Evolutionary conservation across 371 early-diverging fungal species (phyloP), one percentile per base, ranked within the genome.

Genomic region (Mucor irregularis): DNA sequence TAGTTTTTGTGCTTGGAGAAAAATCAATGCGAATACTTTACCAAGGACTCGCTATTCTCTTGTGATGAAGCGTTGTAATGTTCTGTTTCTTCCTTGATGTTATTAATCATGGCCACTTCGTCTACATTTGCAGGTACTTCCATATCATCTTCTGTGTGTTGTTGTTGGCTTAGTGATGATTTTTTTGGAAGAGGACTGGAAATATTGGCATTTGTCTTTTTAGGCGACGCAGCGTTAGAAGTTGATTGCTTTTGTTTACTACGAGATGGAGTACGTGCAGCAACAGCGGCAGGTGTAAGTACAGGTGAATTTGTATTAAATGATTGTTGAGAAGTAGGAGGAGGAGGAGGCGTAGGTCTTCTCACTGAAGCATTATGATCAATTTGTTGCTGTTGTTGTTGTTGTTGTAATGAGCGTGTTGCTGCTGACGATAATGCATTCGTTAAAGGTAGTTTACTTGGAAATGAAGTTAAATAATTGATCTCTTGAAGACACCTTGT

Each of bases 401-500:
- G n/a, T n/a, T n/a, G n/a, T n/a, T n/a, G n/a, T n/a, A n/a, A n/a
- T n/a, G n/a, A n/a, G n/a, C n/a, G n/a, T n/a, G 33, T 47, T 49
- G 30, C 17, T 43, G 43, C 42, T 40, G 42, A 39, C 5, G 63
- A 30, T 40, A 67, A 48, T 44, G 68, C 58, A 35, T 68, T 56
- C 25, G 74, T 66, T 29, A 71, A 45, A 25, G 76, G 73, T 37
- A 76, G 53, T 62, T 68, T 69, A 9, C 58, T 70, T 10, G 80
- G 72, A 60, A 73, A 60, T 31, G 74, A 62, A 22, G 83, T 81
- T 33, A 86, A 53, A 37, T 84, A 80, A 58, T 82, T 81, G 50
- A 87, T 83, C 66, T 85, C 87, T 64, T 85, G 80, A 11, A 87
- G 62, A 34, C 87, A 87, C 8, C 85, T 85, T 58, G n/a, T n/a